Evolutionary conservation across 2,329 filamentous ascomycete species (phyloP), one percentile per base, ranked within the genome.

Genomic region (Cladosporium austrohemisphaericum): DNA sequence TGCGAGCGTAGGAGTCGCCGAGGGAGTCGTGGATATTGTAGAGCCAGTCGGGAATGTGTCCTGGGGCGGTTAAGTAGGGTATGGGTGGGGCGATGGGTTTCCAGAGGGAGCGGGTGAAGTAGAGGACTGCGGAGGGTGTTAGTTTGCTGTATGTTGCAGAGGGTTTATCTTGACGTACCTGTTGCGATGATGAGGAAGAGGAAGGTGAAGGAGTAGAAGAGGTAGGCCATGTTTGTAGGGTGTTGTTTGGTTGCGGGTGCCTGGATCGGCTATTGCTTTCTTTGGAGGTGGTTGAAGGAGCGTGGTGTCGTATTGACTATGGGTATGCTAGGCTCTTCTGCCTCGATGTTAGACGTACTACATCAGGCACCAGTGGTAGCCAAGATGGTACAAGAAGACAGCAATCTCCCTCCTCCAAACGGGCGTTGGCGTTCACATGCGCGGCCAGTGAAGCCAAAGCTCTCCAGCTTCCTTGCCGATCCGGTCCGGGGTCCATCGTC

Each of bases 101-200:
- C 93, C 93, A 97, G 71, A 76, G 77, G 50, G 77, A 69, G 59
- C 92, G 88, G 50, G 87, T 92, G 58, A 93, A 73, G 77, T 90
- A 95, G 61, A 93, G 83, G 51, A 76, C 80, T 87, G 58, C 23
- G 28, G 36, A 52, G 53, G 51, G 14, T 47, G 43, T 49, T 26
- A 49, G 46, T 41, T 19, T 3, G 13, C 60, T 53, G 57, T 51
- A 47, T 41, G 35, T 43, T 20, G 7, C 22, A 20, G 55, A 40
- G 50, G 13, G 10, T 26, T 16, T 32, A 6, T 20, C n/a, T 40
- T 18, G 31, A 26, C 72, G 53, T 75, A 86, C 84, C 72, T 49
- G 88, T 93, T 52, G 83, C 85, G 57, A 79, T 63, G 59, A 91
- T 64, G 62, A 95, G 76, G 65, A 86, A 77, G 59, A 85, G 68